Conservation (phyloP, 2,329 filamentous ascomycete species). For the Camptophora hylomeconis region DNA sequence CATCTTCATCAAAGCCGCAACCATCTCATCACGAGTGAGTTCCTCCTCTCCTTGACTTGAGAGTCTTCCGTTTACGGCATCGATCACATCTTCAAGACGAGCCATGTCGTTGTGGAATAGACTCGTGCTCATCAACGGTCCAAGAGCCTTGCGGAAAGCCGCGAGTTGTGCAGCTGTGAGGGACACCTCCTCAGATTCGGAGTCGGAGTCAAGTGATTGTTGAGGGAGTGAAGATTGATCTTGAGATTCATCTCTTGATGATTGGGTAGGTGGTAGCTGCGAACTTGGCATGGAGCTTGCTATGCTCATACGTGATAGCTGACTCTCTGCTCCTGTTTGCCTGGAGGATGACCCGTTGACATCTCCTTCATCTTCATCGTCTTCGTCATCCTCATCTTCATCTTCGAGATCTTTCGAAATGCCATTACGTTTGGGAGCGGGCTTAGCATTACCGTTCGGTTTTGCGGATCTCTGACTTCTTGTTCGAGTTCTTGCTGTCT, state of each 20-base stretch:
- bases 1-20: slow-evolving; percentile 10
- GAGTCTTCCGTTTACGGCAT: slow-evolving; percentile 62
- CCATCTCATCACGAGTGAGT: slow-evolving; percentile 60
- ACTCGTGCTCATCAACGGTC: slow-evolving; percentile 65
- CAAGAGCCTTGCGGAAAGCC: slow-evolving; percentile 67
- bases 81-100: slow-evolving; percentile 59
- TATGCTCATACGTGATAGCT: slow-evolving; percentile 40
- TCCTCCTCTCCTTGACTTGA: slow-evolving; percentile 36
- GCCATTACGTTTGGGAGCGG: slow-evolving; percentile 24
- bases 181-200: slow-evolving; percentile 42
- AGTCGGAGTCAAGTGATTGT: slow-evolving; percentile 8
- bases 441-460: slow-evolving; percentile 22
- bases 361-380: slow-evolving; percentile 39
- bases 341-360: slow-evolving; percentile 26
- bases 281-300: slow-evolving; percentile 72
- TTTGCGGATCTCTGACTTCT: slow-evolving; percentile 14
- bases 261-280: slow-evolving; percentile 42
- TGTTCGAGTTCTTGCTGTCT: slow-evolving; percentile 12
- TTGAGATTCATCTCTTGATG: slow-evolving; percentile 23
- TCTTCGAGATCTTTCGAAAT: slow-evolving; percentile 40
- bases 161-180: slow-evolving; percentile 58
- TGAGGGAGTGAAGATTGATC: slow-evolving; percentile 17
- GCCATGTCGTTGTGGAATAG: slow-evolving; percentile 84
- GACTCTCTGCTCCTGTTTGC: slow-evolving; percentile 28
- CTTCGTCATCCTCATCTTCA: slow-evolving; percentile 36